phyloP scores from a whole-genome alignment of 306 rosid species.

The Glycine soja region DNA sequence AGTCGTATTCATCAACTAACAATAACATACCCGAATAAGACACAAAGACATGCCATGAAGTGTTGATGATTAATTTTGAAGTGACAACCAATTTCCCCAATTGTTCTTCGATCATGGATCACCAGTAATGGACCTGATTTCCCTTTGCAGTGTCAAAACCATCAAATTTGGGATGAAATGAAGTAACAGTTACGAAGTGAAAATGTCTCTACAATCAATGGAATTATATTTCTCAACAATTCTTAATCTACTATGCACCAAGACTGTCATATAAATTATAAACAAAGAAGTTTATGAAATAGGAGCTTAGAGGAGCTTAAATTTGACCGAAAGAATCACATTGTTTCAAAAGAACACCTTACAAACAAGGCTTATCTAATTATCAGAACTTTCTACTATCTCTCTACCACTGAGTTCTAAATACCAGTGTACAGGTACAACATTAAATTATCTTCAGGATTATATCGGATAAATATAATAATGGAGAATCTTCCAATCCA shows the following conservation, averaged over 20 bases:
- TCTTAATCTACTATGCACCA: conserved; percentile 9
- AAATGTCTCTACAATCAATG: background rate
- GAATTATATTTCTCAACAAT: conserved; percentile 14
- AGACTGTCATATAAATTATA: background rate
- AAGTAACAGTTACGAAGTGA: too few species aligned
- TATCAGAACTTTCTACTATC: conserved; percentile 12
- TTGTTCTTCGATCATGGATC: too few species aligned
- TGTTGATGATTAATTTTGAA: too few species aligned
- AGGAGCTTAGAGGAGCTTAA: background rate
- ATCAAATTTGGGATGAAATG: too few species aligned
- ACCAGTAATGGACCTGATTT: too few species aligned
- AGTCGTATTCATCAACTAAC: too few species aligned
- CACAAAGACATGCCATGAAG: too few species aligned
- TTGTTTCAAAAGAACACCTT: conserved; percentile 10
- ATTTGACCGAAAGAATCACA: conserved; percentile 9
- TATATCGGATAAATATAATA: background rate
- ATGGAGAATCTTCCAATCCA: conserved; percentile 9
- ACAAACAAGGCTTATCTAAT: conserved; percentile 17
- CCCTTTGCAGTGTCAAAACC: too few species aligned
- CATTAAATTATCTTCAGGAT: background rate
- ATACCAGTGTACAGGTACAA: conserved; percentile 23
- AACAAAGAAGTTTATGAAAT: background rate
- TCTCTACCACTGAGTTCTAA: background rate
- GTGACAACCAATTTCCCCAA: too few species aligned
- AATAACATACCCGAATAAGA: too few species aligned